Conservation (phyloP, 1,284 basidiomycete genomes). For the Hymenochaete sp. region DNA sequence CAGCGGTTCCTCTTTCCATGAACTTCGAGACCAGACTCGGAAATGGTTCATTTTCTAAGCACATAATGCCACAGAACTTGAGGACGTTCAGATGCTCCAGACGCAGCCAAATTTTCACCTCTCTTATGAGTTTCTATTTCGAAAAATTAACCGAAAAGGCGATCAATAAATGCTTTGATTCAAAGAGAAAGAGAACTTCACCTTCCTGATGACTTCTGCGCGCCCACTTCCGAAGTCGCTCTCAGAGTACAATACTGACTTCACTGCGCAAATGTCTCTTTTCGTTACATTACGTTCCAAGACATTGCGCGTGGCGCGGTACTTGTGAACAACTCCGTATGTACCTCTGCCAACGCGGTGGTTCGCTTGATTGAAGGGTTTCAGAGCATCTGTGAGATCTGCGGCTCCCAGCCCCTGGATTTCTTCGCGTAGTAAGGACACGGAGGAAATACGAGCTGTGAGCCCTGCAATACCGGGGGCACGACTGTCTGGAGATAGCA, state of each 20-base stretch:
- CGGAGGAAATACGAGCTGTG: neutral
- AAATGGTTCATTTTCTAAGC: neutral
- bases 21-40: constrained; percentile 10
- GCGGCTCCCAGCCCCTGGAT: too few species aligned
- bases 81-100: constrained; percentile 9
- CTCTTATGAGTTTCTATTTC: constrained; percentile 5
- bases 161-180: neutral
- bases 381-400: too few species aligned
- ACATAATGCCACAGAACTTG: constrained; percentile 9
- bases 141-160: neutral
- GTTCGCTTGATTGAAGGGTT: too few species aligned
- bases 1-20: constrained; percentile 5
- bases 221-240: neutral
- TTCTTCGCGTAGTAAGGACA: neutral
- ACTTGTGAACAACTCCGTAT: too few species aligned
- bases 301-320: too few species aligned
- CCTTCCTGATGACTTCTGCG: neutral
- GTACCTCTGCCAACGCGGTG: too few species aligned
- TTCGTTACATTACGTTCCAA: too few species aligned
- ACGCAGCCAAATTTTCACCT: constrained; percentile 6
- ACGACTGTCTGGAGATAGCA: too few species aligned
- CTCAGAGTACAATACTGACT: neutral
- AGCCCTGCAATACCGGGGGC: neutral
- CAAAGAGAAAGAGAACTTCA: too few species aligned
- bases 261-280: neutral